Evolutionary conservation across 2,329 filamentous ascomycete species (phyloP).

Genomic region (Trichoderma harzianum): DNA sequence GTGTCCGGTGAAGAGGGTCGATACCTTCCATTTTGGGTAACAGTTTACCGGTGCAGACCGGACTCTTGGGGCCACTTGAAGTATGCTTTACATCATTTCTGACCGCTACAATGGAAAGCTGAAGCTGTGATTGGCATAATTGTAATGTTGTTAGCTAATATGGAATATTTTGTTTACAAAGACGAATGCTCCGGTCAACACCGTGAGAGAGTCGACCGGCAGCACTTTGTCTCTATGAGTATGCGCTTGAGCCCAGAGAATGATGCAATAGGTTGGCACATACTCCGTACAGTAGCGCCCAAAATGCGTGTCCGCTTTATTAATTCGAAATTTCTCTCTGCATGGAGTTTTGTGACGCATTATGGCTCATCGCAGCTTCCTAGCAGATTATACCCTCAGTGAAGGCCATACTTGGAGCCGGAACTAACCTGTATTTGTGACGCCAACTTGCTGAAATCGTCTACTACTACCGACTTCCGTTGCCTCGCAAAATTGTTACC

Average conservation of each 20-base stretch:
- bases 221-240: accelerated
- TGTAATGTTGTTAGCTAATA: background rate
- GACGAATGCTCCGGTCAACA: no score
- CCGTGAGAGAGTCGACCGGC: background rate
- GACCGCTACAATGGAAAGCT: background rate
- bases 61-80: background rate
- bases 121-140: background rate
- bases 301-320: background rate
- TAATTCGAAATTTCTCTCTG: background rate
- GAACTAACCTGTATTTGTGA: background rate
- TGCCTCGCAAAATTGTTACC: background rate
- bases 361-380: background rate
- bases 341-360: background rate
- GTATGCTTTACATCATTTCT: background rate
- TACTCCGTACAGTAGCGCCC: no score
- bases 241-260: no score
- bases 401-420: background rate
- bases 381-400: background rate
- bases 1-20: background rate
- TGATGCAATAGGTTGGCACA: no score
- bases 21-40: background rate
- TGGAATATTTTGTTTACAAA: no score
- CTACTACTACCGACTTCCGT: background rate
- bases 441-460: background rate
- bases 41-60: background rate